Conservation (phyloP, 371 early-diverging fungal genomes). For the Nematocida major region DNA sequence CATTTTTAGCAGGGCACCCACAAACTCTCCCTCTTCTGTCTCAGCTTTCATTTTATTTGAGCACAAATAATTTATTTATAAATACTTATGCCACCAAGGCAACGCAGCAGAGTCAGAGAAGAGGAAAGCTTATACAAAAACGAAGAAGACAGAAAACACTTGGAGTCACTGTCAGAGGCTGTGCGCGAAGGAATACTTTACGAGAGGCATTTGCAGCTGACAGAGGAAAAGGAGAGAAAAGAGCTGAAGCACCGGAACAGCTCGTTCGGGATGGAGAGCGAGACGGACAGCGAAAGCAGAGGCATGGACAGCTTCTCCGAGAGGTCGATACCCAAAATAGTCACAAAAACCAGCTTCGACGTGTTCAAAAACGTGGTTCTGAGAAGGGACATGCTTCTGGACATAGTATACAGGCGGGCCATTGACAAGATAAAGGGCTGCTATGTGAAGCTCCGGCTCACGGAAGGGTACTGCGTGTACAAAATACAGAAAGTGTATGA, state of each 20-base stretch:
- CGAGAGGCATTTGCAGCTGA: conserved; percentile 50
- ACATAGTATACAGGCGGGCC: conserved; percentile 48
- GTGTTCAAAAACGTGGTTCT: conserved; percentile 47
- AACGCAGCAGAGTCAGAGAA: conserved; percentile 1
- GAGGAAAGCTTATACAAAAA: conserved; percentile 46
- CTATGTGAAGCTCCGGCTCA: conserved; percentile 55
- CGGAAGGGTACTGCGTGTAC: conserved; percentile 46
- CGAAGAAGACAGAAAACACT: conserved; percentile 45
- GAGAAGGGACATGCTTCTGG: conserved; percentile 51
- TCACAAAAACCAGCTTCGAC: neutral
- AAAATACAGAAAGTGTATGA: conserved; percentile 51
- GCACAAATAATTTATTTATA: conserved; percentile 45
- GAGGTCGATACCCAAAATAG: neutral
- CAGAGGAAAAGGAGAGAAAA: conserved; percentile 51
- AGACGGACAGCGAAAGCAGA: neutral
- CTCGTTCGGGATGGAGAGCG: neutral
- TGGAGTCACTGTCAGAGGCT: conserved; percentile 52
- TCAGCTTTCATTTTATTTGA: conserved; percentile 10
- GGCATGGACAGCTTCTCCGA: neutral
- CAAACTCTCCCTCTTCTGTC: conserved; percentile 2
- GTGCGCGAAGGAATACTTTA: conserved; percentile 59
- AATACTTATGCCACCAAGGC: conserved; percentile 37
- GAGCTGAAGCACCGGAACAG: conserved; percentile 42
- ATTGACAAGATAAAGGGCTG: conserved; percentile 39
- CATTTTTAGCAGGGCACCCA: neutral